Evolutionary conservation across 2,329 filamentous ascomycete genomes (phyloP), one percentile per base, ranked within the genome.

Genomic region (Trichoderma brevicompactum): DNA sequence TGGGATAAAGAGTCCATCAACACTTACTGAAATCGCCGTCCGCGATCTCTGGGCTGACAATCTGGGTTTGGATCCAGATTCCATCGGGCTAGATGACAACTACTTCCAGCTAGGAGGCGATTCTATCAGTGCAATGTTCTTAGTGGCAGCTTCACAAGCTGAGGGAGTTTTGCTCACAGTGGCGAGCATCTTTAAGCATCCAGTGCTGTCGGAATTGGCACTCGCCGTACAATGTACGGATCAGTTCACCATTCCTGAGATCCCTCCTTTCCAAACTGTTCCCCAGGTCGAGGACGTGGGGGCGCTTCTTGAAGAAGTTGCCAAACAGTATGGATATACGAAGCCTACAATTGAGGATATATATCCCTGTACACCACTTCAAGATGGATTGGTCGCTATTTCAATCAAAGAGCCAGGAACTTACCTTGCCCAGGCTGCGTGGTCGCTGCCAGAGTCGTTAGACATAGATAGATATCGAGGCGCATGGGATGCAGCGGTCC

Each of bases 91-190:
- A 2, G 76, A 80, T 5, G 78, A 82, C 68, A 81, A 79, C 71
- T 83, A 83, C 70, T 82, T 84, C 74, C 75, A 74, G 0, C 74
- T 82, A 0, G 82, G 82, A 10, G 82, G 82, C 28, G 80, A 83
- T 68, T 83, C 81, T 0, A 76, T 83, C 3, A 68, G 75, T 1
- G 81, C 81, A 1, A 85, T 84, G 78, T 80, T 78, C 65, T 68
- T 85, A 5, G 81, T 67, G 23, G 23, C 38, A 53, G 41, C n/a
- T 38, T 56, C 38, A 8, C 55, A 34, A 36, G 55, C n/a, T 12
- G 23, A 60, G 15, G 15, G n/a, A 10, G 17, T 32, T 13, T 40
- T 28, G 3, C 48, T 62, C 10, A 52, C 58, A 7, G 58, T 62
- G 13, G 46, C 28, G 6, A 36, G 10, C 34, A 41, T 62, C 58